A percentile compares a stretch with the other conserved stretches of the same genome.
These are phyloP conservation scores for Citrus trifoliata DNA, from an alignment of 345 rosid species.

Conservation along the genomic window DNA sequence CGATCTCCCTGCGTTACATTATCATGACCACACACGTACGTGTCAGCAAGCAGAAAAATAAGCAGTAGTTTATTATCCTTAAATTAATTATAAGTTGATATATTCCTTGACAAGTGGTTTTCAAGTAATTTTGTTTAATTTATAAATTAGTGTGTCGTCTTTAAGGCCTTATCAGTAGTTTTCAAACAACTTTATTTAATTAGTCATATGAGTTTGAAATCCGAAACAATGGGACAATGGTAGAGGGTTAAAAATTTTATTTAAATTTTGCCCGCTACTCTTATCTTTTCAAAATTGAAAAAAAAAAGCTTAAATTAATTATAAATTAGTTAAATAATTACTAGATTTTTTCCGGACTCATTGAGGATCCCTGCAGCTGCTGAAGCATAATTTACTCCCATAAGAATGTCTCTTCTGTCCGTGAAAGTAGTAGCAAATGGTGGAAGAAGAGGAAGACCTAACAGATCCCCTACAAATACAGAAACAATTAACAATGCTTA, in stretches of 20 bases:
- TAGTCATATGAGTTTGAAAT: accelerated
- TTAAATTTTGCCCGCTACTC: too few species aligned
- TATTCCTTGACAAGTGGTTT: accelerated
- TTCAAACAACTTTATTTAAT: too few species aligned
- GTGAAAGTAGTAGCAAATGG: slow-evolving; percentile 39
- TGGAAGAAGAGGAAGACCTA: slow-evolving; percentile 67
- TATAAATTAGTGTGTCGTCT: too few species aligned
- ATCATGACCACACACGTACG: not conserved
- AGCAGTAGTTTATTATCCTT: too few species aligned
- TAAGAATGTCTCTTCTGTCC: slow-evolving; percentile 35
- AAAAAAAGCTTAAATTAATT: not conserved
- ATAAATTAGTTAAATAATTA: slow-evolving; percentile 1
- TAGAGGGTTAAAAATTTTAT: too few species aligned
- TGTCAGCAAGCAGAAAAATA: not conserved
- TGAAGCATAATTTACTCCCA: slow-evolving; percentile 79
- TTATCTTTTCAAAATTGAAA: too few species aligned
- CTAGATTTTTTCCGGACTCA: slow-evolving; percentile 55
- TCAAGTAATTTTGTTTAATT: too few species aligned
- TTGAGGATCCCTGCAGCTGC: slow-evolving; percentile 89
- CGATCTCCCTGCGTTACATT: slow-evolving; percentile 53
- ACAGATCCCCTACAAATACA: slow-evolving; percentile 44
- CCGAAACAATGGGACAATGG: too few species aligned
- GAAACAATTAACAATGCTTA: not conserved
- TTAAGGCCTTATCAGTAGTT: accelerated
- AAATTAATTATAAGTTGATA: not conserved